Evolutionary conservation across 495 filamentous ascomycete species (phyloP).

Genomic region (Daldinia vernicosa): DNA sequence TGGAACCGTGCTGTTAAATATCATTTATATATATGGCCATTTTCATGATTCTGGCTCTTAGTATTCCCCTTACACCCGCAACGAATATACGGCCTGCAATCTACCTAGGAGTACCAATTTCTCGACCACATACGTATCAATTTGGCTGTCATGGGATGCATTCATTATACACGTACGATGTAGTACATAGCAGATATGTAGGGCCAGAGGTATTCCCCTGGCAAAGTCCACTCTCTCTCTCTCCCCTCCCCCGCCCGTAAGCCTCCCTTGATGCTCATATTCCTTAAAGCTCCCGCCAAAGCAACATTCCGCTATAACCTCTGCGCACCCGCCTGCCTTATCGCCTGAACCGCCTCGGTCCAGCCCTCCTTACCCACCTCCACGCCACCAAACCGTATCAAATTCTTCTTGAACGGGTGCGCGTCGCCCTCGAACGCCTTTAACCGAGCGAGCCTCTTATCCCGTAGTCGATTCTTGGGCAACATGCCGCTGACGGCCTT

Average conservation of each 20-base stretch:
- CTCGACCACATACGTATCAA: not conserved
- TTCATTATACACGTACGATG: constrained; percentile 36
- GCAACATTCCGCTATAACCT: constrained; percentile 46
- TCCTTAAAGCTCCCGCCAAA: not conserved
- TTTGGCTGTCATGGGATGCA: constrained; percentile 28
- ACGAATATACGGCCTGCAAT: not conserved
- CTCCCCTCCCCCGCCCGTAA: not conserved
- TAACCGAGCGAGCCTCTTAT: constrained; percentile 83
- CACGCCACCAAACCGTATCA: constrained; percentile 74
- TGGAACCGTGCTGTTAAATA: not conserved
- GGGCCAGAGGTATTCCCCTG: constrained; percentile 10
- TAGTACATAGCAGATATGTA: constrained; percentile 42
- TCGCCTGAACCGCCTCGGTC: constrained; percentile 52
- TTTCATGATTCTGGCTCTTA: too few species aligned
- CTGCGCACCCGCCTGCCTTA: constrained; percentile 52
- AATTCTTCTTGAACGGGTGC: constrained; percentile 91
- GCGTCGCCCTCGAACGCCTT: constrained; percentile 93
- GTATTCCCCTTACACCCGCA: not conserved
- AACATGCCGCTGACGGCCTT: constrained; percentile 96
- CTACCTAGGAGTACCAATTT: not conserved
- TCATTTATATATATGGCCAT: not conserved
- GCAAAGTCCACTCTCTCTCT: constrained; percentile 16
- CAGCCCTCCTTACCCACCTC: constrained; percentile 59
- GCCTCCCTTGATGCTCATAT: constrained; percentile 3
- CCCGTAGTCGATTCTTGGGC: constrained; percentile 92